phyloP scores from a whole-genome alignment of 2,329 filamentous ascomycete genomes.

The Magnaporthiopsis rhizophila region DNA sequence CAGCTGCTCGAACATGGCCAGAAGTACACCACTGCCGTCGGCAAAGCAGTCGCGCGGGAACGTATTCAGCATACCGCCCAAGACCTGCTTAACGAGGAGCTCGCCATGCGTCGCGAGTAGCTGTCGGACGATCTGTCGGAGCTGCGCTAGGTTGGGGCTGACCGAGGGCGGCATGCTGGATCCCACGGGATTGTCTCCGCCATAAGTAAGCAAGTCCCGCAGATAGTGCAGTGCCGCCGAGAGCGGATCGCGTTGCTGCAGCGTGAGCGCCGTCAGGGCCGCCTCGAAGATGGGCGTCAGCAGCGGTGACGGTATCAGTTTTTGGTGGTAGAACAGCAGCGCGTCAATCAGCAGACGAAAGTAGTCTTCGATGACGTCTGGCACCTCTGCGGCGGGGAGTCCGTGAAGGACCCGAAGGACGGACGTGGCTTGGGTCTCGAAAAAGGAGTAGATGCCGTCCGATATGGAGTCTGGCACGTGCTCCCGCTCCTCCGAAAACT shows the following conservation, averaged over 20 bases:
- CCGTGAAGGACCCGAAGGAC: slow-evolving; percentile 88
- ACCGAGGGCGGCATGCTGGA: slow-evolving; percentile 48
- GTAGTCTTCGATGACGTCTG: slow-evolving; percentile 88
- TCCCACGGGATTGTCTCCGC: slow-evolving; percentile 62
- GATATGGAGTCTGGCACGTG: slow-evolving; percentile 75
- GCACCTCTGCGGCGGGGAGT: slow-evolving; percentile 64
- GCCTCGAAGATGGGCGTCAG: slow-evolving; percentile 81
- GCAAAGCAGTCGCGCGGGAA: slow-evolving; percentile 95
- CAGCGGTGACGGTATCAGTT: slow-evolving; percentile 70
- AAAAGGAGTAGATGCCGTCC: slow-evolving; percentile 86
- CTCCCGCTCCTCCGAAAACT: slow-evolving; percentile 88
- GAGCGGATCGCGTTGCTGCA: slow-evolving; percentile 87
- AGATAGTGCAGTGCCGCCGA: slow-evolving; percentile 89
- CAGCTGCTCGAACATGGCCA: slow-evolving; percentile 80
- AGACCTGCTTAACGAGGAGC: slow-evolving; percentile 73
- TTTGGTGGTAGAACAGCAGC: slow-evolving; percentile 83
- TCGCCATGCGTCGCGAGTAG: slow-evolving; percentile 66
- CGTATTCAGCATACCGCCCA: slow-evolving; percentile 99
- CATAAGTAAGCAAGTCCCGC: slow-evolving; percentile 84
- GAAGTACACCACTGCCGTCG: slow-evolving; percentile 85
- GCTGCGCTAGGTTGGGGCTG: slow-evolving; percentile 50
- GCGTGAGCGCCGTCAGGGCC: slow-evolving; percentile 72
- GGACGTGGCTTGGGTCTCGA: slow-evolving; percentile 83
- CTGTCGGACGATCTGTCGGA: slow-evolving; percentile 65
- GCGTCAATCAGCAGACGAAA: slow-evolving; percentile 90